These are phyloP conservation scores for Clavispora phyllophila DNA, from an alignment of 805 yeast species.

Conservation along the genomic window DNA sequence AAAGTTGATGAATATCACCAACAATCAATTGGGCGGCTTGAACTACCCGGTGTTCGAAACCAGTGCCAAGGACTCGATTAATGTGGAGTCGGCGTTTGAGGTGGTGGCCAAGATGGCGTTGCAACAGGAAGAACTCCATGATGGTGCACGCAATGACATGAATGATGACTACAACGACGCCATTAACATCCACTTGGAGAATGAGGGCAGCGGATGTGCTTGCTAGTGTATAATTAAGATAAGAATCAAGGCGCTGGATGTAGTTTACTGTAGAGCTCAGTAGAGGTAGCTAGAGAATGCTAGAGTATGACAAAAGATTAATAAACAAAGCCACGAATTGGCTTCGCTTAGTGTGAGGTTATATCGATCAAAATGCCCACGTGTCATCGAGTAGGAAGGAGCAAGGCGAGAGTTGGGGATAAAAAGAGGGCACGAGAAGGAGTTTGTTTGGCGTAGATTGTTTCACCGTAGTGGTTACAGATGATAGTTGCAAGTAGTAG, in stretches of 20 bases:
- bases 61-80: conserved; percentile 94
- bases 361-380: too few species aligned
- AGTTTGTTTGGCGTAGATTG: too few species aligned
- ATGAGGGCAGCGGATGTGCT: conserved; percentile 69
- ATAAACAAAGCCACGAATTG: too few species aligned
- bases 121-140: conserved; percentile 91
- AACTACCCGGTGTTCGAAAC: conserved; percentile 85
- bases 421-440: too few species aligned
- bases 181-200: conserved; percentile 87
- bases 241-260: background rate
- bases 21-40: conserved; percentile 56
- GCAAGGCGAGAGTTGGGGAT: too few species aligned
- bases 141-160: conserved; percentile 54
- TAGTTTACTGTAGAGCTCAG: too few species aligned
- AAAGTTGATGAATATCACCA: conserved; percentile 44
- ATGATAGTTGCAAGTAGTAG: too few species aligned
- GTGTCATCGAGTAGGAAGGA: too few species aligned
- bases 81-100: conserved; percentile 93
- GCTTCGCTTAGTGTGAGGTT: too few species aligned
- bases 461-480: too few species aligned
- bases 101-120: conserved; percentile 93
- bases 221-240: conserved; percentile 39
- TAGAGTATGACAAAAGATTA: too few species aligned
- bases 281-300: too few species aligned
- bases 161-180: conserved; percentile 93